Conservation (phyloP, 805 yeast genomes). For the Metschnikowia baotianmanensis region DNA sequence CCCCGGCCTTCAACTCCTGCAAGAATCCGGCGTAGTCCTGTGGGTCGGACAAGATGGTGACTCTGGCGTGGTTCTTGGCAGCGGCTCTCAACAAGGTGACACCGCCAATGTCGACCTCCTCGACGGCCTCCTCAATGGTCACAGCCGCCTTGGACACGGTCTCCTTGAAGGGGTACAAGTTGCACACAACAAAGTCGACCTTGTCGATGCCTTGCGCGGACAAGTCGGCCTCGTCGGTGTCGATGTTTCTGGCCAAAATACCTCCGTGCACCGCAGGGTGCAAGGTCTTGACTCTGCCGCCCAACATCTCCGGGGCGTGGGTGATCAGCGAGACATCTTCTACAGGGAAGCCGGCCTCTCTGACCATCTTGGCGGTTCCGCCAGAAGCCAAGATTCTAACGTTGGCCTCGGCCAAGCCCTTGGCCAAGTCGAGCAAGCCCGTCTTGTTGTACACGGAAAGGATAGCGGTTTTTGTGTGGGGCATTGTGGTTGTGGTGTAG, state of each 20-base stretch:
- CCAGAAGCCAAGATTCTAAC: slow-evolving; percentile 96
- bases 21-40: slow-evolving; percentile 85
- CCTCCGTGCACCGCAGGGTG: slow-evolving; percentile 99
- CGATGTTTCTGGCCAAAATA: slow-evolving; percentile 91
- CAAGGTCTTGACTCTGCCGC: slow-evolving; percentile 96
- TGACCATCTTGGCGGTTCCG: slow-evolving; percentile 90
- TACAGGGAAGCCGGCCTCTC: slow-evolving; percentile 98
- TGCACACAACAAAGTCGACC: slow-evolving; percentile 96
- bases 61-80: slow-evolving; percentile 96
- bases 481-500: slow-evolving; percentile 20
- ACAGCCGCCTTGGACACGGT: slow-evolving; percentile 94
- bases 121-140: slow-evolving; percentile 95
- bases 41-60: slow-evolving; percentile 93
- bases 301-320: slow-evolving; percentile 98
- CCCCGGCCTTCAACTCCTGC: slow-evolving; percentile 73
- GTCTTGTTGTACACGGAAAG: slow-evolving; percentile 97
- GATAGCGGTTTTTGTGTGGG: slow-evolving; percentile 80
- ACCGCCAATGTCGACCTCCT: slow-evolving; percentile 96
- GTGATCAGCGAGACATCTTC: slow-evolving; percentile 94
- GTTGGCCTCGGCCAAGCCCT: slow-evolving; percentile 84
- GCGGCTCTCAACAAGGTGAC: slow-evolving; percentile 97
- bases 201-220: slow-evolving; percentile 87
- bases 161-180: slow-evolving; percentile 97
- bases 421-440: slow-evolving; percentile 92
- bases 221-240: slow-evolving; percentile 86